Base-by-base conservation (phyloP, 2,329 filamentous ascomycete genomes). In the Cylindrodendrum hubeiense region DNA sequence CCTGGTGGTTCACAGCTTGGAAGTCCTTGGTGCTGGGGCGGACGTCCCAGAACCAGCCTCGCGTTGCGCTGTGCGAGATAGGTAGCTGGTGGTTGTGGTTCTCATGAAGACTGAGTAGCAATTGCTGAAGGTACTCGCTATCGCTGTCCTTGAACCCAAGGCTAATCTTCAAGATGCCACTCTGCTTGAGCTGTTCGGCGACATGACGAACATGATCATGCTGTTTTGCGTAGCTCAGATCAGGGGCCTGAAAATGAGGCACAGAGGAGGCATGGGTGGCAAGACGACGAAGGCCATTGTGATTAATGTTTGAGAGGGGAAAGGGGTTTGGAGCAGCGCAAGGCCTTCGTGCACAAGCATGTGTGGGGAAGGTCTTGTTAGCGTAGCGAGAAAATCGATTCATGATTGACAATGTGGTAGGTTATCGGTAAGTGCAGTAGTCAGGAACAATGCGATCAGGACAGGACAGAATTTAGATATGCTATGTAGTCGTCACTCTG, bases 1-100 rank as follows among this genome's bases (percentile, higher is more conserved):
- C 81, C 19, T 77, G 79, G 26, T 79, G 74, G 19, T 70, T 67
- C 17, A 60, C 69, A 39, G 74, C 72, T 46, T 81, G 77, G 51
- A 76, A 77, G 24, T 28, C 72, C 13, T 47, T 60, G 10, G 60
- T 49, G 43, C 67, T 75, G 3, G 79, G 81, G 1, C 77, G 77
- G 3, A 83, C 75, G 47, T 83, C 81, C 81, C 81, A 83, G 65
- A 83, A 83, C 81, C 81, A 83, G 4, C 81, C 81, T 4, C 76
- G 75, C 0, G 71, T 76, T 1, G 81, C 79, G 62, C 80, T 83
- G 64, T 83, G 81, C 0, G 76, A 65, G 19, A 82, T 81, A 3
- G 81, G 81, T 0, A 83, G 74, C 2, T 69, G 69, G 51, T 83
- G 81, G 0, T 73, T 72, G 24, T 79, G 75, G 10, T 75, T 13